Percentiles rank a stretch among this genome's conserved stretches.
These are phyloP conservation scores for Botryotinia narcissicola DNA, from an alignment of 2,329 filamentous ascomycete genomes.

Conservation along the genomic window DNA sequence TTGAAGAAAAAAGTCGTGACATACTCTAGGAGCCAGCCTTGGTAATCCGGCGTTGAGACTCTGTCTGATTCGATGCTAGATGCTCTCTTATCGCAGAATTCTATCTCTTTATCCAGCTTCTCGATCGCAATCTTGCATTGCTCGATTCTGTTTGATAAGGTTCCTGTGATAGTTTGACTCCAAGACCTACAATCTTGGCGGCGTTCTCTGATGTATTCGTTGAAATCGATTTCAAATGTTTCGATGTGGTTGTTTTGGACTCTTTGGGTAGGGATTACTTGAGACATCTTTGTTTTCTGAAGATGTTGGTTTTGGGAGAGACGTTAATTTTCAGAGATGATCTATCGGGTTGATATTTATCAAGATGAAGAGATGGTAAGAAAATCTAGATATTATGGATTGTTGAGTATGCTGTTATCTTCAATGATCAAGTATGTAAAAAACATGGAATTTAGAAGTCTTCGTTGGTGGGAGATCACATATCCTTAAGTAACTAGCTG, in stretches of 20 bases:
- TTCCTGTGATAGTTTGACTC: neutral
- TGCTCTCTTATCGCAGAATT: neutral
- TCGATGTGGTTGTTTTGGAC: neutral
- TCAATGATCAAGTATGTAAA: neutral
- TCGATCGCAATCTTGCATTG: neutral
- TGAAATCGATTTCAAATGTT: neutral
- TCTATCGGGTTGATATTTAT: neutral
- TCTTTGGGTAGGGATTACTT: neutral
- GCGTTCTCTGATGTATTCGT: neutral
- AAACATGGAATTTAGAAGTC: neutral
- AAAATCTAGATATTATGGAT: neutral
- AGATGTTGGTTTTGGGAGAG: neutral
- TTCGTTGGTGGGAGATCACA: neutral
- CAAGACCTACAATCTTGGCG: neutral
- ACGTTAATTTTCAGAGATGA: no score
- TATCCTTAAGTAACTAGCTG: neutral
- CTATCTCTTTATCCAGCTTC: neutral
- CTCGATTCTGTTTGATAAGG: neutral
- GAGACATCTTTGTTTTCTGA: neutral
- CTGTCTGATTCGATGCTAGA: neutral
- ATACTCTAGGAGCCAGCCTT: neutral
- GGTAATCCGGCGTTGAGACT: neutral
- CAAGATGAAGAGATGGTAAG: neutral
- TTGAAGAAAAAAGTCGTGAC: neutral
- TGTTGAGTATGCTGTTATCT: neutral